A percentile compares a stretch with the other conserved stretches of the same genome.
Evolutionary conservation across 345 rosid genomes (phyloP).

Genomic region (Populus pruinosa): DNA sequence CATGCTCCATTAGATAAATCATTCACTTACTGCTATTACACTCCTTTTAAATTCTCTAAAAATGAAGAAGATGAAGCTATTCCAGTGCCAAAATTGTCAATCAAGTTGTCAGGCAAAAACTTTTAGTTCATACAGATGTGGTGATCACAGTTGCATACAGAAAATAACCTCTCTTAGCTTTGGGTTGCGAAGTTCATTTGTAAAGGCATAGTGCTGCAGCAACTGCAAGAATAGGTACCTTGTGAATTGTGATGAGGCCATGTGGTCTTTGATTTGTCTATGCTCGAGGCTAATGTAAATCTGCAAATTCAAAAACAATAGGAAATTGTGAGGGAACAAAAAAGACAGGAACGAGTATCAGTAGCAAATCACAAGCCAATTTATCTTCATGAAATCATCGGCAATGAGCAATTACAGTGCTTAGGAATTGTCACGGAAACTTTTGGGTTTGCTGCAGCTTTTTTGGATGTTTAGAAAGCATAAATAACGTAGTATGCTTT

Average conservation of each 20-base stretch:
- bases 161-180: background rate
- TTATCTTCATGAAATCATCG: background rate
- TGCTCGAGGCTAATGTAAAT: background rate
- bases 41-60: too few species aligned
- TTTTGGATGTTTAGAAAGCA: background rate
- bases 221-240: conserved; percentile 1
- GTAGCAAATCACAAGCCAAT: background rate
- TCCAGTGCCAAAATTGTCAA: background rate
- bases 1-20: too few species aligned
- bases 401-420: background rate
- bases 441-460: background rate
- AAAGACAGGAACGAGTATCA: background rate
- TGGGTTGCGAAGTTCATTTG: background rate
- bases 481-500: background rate
- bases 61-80: background rate
- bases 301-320: background rate
- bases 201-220: background rate
- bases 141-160: background rate
- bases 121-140: background rate
- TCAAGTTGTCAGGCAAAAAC: background rate
- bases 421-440: background rate
- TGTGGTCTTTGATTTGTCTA: background rate
- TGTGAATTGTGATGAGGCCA: background rate
- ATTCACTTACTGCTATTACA: too few species aligned
- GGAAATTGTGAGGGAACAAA: background rate